Conservation (phyloP, 2,329 filamentous ascomycete species). For the Pseudogymnoascus sp. region DNA sequence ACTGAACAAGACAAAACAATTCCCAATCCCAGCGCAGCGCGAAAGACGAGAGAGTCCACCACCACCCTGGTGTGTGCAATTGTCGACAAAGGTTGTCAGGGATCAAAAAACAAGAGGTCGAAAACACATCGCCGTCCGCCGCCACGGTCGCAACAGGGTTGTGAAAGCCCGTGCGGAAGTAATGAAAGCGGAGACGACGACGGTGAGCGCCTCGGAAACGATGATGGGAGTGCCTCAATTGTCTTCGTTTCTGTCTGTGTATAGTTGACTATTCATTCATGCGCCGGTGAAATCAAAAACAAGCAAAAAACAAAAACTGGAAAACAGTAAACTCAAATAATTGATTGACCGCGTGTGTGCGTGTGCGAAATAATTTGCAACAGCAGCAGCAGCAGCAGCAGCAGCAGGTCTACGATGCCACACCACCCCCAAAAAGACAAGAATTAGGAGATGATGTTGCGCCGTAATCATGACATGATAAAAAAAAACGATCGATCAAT, state of each 20-base stretch:
- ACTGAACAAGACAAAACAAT: not conserved
- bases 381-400: not conserved
- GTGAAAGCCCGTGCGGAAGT: not conserved
- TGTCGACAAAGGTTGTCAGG: not conserved
- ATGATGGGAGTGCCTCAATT: not conserved
- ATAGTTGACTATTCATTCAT: constrained; percentile 1
- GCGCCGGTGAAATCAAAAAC: not conserved
- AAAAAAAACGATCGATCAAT: not conserved
- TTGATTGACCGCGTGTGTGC: not conserved
- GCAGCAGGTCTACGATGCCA: not conserved
- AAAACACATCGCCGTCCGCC: not conserved
- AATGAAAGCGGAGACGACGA: not conserved
- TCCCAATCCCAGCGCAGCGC: not conserved
- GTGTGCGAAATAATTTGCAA: not conserved
- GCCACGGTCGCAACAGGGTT: not conserved
- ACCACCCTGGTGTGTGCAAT: not conserved
- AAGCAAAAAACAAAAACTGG: constrained; percentile 8
- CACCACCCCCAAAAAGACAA: not conserved
- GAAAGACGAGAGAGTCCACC: not conserved
- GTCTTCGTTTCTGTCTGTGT: constrained; percentile 1
- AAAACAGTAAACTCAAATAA: not conserved
- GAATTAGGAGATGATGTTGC: not conserved
- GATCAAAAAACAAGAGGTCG: not conserved
- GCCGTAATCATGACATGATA: too few relatives aligned
- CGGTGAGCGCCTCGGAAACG: not conserved